phyloP scores from a whole-genome alignment of 805 yeast species.

The Vanderwaltozyma verrucispora region DNA sequence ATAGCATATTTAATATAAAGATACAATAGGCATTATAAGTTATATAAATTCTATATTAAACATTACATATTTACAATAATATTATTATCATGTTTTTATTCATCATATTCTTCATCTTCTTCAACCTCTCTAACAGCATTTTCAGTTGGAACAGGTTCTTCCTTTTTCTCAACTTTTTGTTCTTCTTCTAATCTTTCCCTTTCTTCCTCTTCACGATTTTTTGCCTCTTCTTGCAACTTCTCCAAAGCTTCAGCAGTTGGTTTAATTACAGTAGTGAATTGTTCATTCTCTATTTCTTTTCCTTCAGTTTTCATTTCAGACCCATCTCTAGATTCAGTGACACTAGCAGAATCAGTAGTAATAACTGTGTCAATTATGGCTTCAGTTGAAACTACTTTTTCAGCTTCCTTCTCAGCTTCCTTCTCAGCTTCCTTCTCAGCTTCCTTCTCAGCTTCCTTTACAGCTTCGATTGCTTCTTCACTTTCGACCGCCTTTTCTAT shows the following conservation, averaged over 20 bases:
- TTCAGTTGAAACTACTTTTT: neutral
- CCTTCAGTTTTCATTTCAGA: neutral
- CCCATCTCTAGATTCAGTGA: no score
- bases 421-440: neutral
- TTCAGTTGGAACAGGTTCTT: slow-evolving; percentile 10
- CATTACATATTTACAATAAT: neutral
- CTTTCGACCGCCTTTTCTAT: neutral
- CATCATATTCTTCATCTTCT: slow-evolving; percentile 38
- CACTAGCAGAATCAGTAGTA: no score
- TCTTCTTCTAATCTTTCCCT: slow-evolving; percentile 12
- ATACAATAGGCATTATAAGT: neutral
- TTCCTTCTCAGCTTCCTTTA: neutral
- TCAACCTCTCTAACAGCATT: slow-evolving; percentile 31
- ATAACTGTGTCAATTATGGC: neutral
- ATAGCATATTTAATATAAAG: neutral
- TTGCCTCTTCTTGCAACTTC: slow-evolving; percentile 32
- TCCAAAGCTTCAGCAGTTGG: slow-evolving; percentile 31
- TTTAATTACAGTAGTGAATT: slow-evolving; percentile 18
- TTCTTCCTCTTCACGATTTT: slow-evolving; percentile 30
- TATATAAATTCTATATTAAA: neutral
- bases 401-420: neutral
- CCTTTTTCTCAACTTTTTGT: slow-evolving; percentile 5
- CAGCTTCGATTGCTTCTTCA: neutral
- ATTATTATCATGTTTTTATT: slow-evolving; percentile 12
- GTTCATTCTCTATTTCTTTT: neutral